Percentiles rank a stretch among this genome's conserved stretches.
These are phyloP conservation scores for Anthostomella pinea DNA, from an alignment of 2,329 filamentous ascomycete species.

Conservation along the genomic window DNA sequence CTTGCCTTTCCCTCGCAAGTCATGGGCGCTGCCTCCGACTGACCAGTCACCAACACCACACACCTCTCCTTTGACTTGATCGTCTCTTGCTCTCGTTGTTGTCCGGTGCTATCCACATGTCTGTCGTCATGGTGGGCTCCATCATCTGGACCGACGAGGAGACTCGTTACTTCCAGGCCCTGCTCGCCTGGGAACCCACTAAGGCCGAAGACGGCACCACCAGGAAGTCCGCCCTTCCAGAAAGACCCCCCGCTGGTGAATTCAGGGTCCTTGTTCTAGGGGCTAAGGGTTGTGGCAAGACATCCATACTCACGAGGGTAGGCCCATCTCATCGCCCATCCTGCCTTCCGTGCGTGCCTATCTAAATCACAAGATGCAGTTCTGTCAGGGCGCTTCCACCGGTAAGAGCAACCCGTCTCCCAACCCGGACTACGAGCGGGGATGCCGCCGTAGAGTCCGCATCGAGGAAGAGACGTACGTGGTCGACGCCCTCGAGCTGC, in stretches of 20 bases:
- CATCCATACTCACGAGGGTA: conserved; percentile 38
- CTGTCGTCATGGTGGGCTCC: conserved; percentile 14
- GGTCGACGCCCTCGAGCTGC: conserved; percentile 38
- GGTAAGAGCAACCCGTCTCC: conserved; percentile 19
- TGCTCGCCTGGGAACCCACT: conserved; percentile 38
- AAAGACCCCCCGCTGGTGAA: conserved; percentile 30
- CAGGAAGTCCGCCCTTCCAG: conserved; percentile 9
- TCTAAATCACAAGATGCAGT: conserved; percentile 23
- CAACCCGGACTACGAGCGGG: conserved; percentile 28
- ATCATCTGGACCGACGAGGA: conserved; percentile 40
- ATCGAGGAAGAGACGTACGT: conserved; percentile 33
- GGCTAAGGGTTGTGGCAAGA: conserved; percentile 40
- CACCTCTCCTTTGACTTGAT: no score
- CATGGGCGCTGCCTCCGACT: no score
- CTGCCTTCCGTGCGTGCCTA: conserved; percentile 1
- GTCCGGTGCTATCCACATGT: conserved; percentile 1
- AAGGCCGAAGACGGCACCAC: conserved; percentile 22
- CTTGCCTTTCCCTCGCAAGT: no score
- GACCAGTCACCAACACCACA: no score
- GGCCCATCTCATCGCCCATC: conserved; percentile 1
- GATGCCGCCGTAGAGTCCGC: conserved; percentile 33
- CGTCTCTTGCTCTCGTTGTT: no score
- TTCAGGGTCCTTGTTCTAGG: conserved; percentile 40
- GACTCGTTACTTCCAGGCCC: conserved; percentile 37
- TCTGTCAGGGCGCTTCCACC: conserved; percentile 31